Conservation (phyloP, 2,329 filamentous ascomycete genomes). For the Phialophora chinensis region DNA sequence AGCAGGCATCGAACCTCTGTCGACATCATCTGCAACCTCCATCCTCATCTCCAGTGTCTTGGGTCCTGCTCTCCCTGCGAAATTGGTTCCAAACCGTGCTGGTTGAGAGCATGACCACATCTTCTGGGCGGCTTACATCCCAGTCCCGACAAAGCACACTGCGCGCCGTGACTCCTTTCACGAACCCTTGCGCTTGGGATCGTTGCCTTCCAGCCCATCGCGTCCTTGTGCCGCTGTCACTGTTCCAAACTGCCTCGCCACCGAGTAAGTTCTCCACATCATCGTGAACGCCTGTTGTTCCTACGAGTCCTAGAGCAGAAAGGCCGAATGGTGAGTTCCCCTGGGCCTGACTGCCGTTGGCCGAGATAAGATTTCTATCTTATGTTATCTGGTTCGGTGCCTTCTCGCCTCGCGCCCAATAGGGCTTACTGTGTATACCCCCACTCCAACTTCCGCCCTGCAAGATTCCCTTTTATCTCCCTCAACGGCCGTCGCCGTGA, state of each 20-base stretch:
- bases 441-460: conserved; percentile 7
- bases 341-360: background rate
- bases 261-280: background rate
- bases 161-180: background rate
- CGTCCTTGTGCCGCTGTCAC: background rate
- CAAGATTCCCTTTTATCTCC: conserved; percentile 6
- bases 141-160: background rate
- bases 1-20: background rate
- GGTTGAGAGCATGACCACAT: background rate
- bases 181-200: background rate
- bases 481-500: background rate
- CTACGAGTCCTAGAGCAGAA: conserved; percentile 1
- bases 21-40: background rate
- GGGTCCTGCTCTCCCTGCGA: background rate
- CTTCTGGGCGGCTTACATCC: background rate
- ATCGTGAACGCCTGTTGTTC: background rate
- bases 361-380: conserved; percentile 19
- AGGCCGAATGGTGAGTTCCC: background rate
- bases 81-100: background rate
- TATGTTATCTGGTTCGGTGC: background rate
- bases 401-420: background rate
- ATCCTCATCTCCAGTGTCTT: background rate
- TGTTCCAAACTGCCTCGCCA: background rate
- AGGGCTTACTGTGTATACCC: conserved; percentile 3
- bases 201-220: background rate